Conservation (phyloP, 2,329 filamentous ascomycete genomes). For the Ambrosiella cleistominuta region DNA sequence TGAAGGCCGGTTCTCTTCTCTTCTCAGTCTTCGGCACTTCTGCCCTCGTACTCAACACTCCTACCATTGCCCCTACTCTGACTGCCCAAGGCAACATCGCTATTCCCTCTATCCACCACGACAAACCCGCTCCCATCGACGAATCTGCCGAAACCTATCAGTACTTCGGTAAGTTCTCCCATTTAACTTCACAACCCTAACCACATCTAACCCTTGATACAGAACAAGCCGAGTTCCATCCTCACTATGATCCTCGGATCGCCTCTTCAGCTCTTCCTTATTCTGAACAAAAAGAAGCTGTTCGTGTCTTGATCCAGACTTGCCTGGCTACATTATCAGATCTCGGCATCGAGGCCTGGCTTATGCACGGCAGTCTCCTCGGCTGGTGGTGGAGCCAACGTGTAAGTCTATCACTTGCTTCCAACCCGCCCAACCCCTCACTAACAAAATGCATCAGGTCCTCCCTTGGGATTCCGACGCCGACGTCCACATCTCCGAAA, state of each 20-base stretch:
- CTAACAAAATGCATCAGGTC: constrained; percentile 26
- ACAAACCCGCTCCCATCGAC: neutral
- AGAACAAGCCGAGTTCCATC: constrained; percentile 14
- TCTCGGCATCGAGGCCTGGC: constrained; percentile 58
- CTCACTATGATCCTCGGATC: constrained; percentile 25
- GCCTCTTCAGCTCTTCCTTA: constrained; percentile 26
- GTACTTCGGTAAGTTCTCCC: constrained; percentile 7
- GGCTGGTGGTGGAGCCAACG: constrained; percentile 73
- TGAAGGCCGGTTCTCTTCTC: neutral
- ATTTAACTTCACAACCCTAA: neutral
- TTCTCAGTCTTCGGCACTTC: neutral
- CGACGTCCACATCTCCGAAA: constrained; percentile 53
- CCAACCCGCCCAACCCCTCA: neutral
- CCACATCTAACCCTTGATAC: neutral
- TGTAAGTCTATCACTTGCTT: constrained; percentile 17
- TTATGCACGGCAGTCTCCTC: constrained; percentile 67
- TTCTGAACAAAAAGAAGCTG: constrained; percentile 39
- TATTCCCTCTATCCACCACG: neutral
- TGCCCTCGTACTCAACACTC: constrained; percentile 1
- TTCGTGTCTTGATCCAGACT: constrained; percentile 50
- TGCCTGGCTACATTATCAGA: constrained; percentile 52
- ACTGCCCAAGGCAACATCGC: neutral
- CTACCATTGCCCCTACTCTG: neutral
- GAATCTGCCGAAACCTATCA: neutral
- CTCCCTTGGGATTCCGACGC: constrained; percentile 66